Base-by-base conservation (phyloP, 139 green algal genomes). In the Chlamydomonas incerta region DNA sequence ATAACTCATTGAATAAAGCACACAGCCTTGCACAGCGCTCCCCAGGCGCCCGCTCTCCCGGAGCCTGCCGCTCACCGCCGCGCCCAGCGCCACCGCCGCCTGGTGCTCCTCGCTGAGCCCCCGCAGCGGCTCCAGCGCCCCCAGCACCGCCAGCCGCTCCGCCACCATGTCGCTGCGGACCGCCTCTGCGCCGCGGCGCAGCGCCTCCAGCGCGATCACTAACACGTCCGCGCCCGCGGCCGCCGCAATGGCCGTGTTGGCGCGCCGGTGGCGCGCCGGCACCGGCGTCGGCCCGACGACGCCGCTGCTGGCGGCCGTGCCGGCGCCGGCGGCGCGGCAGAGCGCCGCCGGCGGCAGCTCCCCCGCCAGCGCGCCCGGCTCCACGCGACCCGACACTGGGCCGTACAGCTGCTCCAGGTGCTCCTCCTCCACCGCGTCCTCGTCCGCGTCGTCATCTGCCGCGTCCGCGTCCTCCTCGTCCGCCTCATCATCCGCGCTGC, bases 321-420 rank as follows among this genome's bases (percentile, higher is more conserved):
- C n/a, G n/a, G 8, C 41, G 41, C 41, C 41, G 41, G 41, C n/a
- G 13, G 60, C 75, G 34, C 75, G 60, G 37, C 28, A 31, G 63
- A 83, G 77, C 15, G 63, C 63, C 62, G 41, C 58, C 35, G 60
- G 28, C 15, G 63, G 77, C 77, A 83, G 63, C 62, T 83, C 77
- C 6, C 77, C 77, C 28, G n/a, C 77, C 63, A 83, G 29, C 34
- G 66, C 37, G 2, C 77, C 77, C 46, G 65, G 29, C 41, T 74
- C 77, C 41, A 83, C 63, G 13, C 5, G 17, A n/a, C 63, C 77
- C 10, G 35, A 21, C 18, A 21, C 10, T 0, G 63, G 17, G 9
- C 77, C 77, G 77, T 74, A 83, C 63, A 83, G 41, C 77, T 83
- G 77, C 29, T 74, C 77, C 3, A 83, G 31, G 33, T 83, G 77